These are phyloP conservation scores for Metarhizium brunneum DNA, from an alignment of 2,329 filamentous ascomycete species.

Conservation along the genomic window DNA sequence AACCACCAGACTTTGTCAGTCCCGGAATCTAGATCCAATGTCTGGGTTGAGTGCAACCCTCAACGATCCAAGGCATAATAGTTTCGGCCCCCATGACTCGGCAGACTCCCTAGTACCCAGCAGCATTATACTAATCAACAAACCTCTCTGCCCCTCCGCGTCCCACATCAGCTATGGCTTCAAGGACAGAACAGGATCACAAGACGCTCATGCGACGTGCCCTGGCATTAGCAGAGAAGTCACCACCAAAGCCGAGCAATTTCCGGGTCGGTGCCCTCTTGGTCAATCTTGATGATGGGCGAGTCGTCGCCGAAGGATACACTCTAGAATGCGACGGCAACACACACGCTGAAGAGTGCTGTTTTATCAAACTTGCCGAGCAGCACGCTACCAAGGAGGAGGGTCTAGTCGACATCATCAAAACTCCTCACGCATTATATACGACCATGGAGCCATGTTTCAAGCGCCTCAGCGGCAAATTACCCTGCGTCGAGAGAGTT, in stretches of 20 bases:
- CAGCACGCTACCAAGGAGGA: conserved; percentile 42
- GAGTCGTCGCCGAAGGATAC: conserved; percentile 73
- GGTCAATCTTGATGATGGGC: conserved; percentile 37
- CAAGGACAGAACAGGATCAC: conserved; percentile 29
- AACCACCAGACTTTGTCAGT: background rate
- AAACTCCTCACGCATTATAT: conserved; percentile 50
- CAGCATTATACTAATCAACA: background rate
- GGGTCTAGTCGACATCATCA: conserved; percentile 34
- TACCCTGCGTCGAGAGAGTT: conserved; percentile 72
- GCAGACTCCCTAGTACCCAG: background rate
- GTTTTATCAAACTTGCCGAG: conserved; percentile 62
- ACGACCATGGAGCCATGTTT: conserved; percentile 89
- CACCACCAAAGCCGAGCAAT: conserved; percentile 80
- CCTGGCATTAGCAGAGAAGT: conserved; percentile 65
- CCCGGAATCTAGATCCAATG: background rate
- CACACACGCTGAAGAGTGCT: conserved; percentile 94
- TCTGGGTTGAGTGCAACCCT: background rate
- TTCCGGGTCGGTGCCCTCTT: conserved; percentile 93
- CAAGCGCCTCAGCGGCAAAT: conserved; percentile 62
- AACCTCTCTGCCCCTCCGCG: background rate
- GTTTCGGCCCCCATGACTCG: background rate
- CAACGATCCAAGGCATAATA: background rate
- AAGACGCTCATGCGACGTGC: conserved; percentile 55
- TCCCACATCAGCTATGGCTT: conserved; percentile 8
- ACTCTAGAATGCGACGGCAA: conserved; percentile 87